Conservation (phyloP, 2,329 filamentous ascomycete genomes). For the Simplicillium sp. region DNA sequence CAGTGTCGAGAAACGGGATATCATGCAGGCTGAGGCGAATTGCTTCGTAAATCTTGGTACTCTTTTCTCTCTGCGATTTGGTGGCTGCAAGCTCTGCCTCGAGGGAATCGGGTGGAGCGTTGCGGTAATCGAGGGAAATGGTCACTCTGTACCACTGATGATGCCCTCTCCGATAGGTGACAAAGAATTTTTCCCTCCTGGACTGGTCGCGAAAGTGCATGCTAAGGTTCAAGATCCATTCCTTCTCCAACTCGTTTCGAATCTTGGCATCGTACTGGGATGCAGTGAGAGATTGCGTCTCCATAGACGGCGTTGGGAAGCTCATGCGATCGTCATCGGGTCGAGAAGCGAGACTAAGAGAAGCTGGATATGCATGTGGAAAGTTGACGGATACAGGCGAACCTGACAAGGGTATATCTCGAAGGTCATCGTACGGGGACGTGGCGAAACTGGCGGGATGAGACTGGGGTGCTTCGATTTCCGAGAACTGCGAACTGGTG, state of each 20-base stretch:
- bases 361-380: not conserved
- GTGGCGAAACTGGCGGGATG: not conserved
- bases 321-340: conserved; percentile 15
- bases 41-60: conserved; percentile 83
- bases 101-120: conserved; percentile 69
- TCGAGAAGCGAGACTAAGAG: not conserved
- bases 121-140: conserved; percentile 85
- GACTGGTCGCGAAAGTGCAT: conserved; percentile 97
- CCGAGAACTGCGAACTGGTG: conserved; percentile 16
- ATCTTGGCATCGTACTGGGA: conserved; percentile 55
- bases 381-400: not conserved
- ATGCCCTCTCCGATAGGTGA: conserved; percentile 79
- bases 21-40: conserved; percentile 87
- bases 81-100: conserved; percentile 73
- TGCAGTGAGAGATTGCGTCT: conserved; percentile 38
- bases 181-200: conserved; percentile 92
- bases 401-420: not conserved
- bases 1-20: conserved; percentile 92
- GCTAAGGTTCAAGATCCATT: conserved; percentile 94
- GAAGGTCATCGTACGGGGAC: not conserved
- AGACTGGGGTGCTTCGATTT: conserved; percentile 4
- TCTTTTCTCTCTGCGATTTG: conserved; percentile 85
- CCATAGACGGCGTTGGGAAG: conserved; percentile 20
- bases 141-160: conserved; percentile 81
- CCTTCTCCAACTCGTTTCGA: conserved; percentile 72